Conservation (phyloP, 768 basidiomycete species). For the Leccinum variicolor region DNA sequence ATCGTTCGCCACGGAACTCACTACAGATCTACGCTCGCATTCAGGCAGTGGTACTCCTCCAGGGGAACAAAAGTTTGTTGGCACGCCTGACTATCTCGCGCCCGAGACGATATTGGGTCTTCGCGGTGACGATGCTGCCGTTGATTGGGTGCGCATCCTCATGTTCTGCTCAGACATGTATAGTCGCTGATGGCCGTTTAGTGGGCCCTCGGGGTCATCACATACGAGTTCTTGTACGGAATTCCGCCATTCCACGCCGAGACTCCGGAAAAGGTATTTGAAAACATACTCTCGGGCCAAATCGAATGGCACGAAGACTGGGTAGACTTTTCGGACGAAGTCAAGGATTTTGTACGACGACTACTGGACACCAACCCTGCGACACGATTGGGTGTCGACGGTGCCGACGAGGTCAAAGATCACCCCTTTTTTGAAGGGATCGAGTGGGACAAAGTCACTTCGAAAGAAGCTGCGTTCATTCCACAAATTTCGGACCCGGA, state of each 20-base stretch:
- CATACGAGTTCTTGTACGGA: constrained; percentile 97
- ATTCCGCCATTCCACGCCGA: constrained; percentile 98
- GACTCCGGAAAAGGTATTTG: constrained; percentile 95
- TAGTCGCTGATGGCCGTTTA: constrained; percentile 33
- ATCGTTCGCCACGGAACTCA: constrained; percentile 83
- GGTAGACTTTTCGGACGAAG: constrained; percentile 81
- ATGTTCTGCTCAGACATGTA: constrained; percentile 5
- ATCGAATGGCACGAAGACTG: constrained; percentile 97
- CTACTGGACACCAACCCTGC: constrained; percentile 79
- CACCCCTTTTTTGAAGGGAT: constrained; percentile 90
- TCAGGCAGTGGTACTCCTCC: constrained; percentile 59
- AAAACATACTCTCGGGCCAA: constrained; percentile 93
- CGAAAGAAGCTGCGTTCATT: constrained; percentile 89
- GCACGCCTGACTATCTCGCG: constrained; percentile 96
- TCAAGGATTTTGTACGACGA: constrained; percentile 85
- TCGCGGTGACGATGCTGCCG: constrained; percentile 89
- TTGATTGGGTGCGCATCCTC: constrained; percentile 82
- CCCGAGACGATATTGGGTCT: constrained; percentile 95
- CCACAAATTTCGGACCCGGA: constrained; percentile 94
- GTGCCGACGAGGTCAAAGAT: constrained; percentile 88
- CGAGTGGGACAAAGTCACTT: constrained; percentile 91
- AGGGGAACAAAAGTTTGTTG: constrained; percentile 91
- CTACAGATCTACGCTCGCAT: constrained; percentile 79
- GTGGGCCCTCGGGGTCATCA: constrained; percentile 99
- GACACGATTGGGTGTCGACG: constrained; percentile 78